phyloP scores from a whole-genome alignment of 495 filamentous ascomycete species.

The Talaromyces borbonicus region DNA sequence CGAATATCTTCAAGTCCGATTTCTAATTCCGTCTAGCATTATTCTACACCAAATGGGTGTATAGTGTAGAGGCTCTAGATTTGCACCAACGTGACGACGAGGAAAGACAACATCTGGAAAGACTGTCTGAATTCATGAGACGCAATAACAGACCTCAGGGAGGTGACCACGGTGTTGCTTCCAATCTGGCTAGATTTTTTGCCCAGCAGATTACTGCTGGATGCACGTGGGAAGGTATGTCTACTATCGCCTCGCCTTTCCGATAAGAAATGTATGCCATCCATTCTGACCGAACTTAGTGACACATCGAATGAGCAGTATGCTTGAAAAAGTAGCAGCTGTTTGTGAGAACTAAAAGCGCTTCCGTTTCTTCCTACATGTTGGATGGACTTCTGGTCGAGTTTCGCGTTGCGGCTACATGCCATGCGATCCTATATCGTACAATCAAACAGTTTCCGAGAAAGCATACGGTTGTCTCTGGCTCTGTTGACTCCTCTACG shows the following conservation, averaged over 20 bases:
- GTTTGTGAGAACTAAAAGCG: constrained; percentile 3
- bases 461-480: not conserved
- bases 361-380: not conserved
- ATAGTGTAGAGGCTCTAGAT: constrained; percentile 1
- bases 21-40: constrained; percentile 3
- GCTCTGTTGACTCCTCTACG: not conserved
- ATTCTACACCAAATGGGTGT: constrained; percentile 9
- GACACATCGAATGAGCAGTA: constrained; percentile 6
- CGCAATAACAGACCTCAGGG: not conserved
- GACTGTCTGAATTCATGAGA: not conserved
- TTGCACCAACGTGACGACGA: constrained; percentile 1
- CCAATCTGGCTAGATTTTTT: constrained; percentile 1
- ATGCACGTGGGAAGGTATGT: constrained; percentile 7
- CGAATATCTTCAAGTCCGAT: not conserved
- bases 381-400: not conserved
- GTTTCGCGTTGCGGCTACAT: too few species aligned
- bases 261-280: not conserved
- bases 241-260: not conserved
- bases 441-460: not conserved
- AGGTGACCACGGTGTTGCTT: not conserved
- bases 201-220: constrained; percentile 1
- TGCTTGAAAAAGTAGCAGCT: constrained; percentile 6
- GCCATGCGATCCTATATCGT: not conserved
- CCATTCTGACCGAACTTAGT: not conserved
- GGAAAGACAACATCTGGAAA: constrained; percentile 7